These are phyloP conservation scores for Gentiana macrophylla DNA, from an alignment of 257 asterid genomes.

Conservation along the genomic window DNA sequence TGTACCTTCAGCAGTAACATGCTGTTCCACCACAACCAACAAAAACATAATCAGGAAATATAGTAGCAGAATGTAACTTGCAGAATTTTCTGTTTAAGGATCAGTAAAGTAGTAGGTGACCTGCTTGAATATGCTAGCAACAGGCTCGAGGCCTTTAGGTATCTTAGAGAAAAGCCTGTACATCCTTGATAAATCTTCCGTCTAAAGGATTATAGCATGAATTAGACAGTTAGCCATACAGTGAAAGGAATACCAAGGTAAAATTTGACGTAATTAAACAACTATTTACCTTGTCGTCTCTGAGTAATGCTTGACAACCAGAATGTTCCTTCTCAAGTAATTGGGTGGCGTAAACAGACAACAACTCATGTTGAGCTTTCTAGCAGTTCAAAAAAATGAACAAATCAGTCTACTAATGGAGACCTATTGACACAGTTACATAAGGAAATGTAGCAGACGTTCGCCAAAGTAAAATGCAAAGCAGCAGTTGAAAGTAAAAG, in stretches of 20 bases:
- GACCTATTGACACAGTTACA: too few relatives aligned
- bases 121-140: slow-evolving; percentile 78
- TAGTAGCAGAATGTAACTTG: too few relatives aligned
- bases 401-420: too few relatives aligned
- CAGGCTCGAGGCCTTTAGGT: slow-evolving; percentile 78
- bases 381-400: too few relatives aligned
- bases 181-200: slow-evolving; percentile 93
- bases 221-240: slow-evolving; percentile 4
- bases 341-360: slow-evolving; percentile 90
- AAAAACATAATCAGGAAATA: not conserved
- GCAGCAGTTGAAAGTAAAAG: slow-evolving; percentile 14
- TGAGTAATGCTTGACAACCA: slow-evolving; percentile 89
- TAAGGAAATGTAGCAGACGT: too few relatives aligned
- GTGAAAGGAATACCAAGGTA: not conserved
- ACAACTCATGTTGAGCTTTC: slow-evolving; percentile 72
- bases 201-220: slow-evolving; percentile 27
- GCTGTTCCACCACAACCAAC: slow-evolving; percentile 38
- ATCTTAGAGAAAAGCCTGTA: slow-evolving; percentile 87
- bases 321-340: slow-evolving; percentile 96
- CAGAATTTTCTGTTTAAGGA: not conserved
- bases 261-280: not conserved
- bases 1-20: slow-evolving; percentile 94
- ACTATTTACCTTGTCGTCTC: slow-evolving; percentile 79
- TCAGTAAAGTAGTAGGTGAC: slow-evolving; percentile 23
- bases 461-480: not conserved